These are phyloP conservation scores for Chaetomium strumarium DNA, from an alignment of 2,329 filamentous ascomycete genomes.

Conservation along the genomic window DNA sequence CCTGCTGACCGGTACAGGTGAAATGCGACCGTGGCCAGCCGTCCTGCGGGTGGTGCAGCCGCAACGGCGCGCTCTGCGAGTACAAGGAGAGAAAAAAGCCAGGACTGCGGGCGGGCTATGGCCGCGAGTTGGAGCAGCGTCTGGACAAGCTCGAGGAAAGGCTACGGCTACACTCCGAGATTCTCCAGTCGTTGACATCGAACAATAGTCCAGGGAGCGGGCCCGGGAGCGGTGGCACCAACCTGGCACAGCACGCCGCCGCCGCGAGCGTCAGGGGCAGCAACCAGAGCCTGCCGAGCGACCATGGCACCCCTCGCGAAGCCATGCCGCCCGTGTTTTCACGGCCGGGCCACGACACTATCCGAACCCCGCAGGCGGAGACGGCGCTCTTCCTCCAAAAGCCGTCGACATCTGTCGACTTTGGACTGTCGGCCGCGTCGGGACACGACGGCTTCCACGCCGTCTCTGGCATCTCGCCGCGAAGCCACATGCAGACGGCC, in stretches of 20 bases:
- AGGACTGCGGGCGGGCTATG: constrained; percentile 61
- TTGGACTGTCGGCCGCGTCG: constrained; percentile 42
- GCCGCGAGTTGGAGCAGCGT: constrained; percentile 66
- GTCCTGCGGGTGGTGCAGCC: constrained; percentile 61
- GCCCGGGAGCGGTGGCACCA: constrained; percentile 11
- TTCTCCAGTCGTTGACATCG: constrained; percentile 52
- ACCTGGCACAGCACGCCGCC: constrained; percentile 20
- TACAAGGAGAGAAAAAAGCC: constrained; percentile 66
- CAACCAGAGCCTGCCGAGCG: constrained; percentile 42
- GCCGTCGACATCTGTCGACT: constrained; percentile 48
- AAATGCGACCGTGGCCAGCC: constrained; percentile 74
- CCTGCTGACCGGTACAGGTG: constrained; percentile 39
- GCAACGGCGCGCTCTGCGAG: constrained; percentile 57
- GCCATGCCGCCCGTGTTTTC: constrained; percentile 40
- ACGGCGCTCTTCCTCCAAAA: constrained; percentile 58
- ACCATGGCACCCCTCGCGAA: constrained; percentile 52
- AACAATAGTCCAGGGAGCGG: constrained; percentile 31
- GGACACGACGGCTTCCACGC: constrained; percentile 43
- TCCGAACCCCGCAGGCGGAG: constrained; percentile 51
- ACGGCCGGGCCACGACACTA: constrained; percentile 38
- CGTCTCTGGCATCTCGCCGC: constrained; percentile 37
- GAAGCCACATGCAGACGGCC: constrained; percentile 29
- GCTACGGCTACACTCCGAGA: constrained; percentile 58
- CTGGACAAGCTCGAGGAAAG: constrained; percentile 65
- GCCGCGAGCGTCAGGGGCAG: constrained; percentile 43